Base-by-base conservation (phyloP, 2,329 filamentous ascomycete genomes). In the Beauveria australis region DNA sequence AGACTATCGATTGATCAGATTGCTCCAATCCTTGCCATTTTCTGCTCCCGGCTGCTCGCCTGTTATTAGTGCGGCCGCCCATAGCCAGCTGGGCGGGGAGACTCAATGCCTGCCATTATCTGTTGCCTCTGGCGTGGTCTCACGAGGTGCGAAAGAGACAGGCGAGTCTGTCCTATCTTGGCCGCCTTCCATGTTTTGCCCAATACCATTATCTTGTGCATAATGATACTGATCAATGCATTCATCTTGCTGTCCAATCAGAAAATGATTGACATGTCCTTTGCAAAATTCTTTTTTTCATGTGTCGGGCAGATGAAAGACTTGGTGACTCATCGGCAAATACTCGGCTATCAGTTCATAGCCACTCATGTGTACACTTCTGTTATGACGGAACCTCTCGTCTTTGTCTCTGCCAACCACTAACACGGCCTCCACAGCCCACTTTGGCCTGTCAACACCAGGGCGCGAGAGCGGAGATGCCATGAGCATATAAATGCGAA, bases 401-500 rank as follows among this genome's bases (percentile, higher is more conserved):
- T 41, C 5, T 44, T 44, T 19, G 55, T 49, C 33, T 22, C 30
- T n/a, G 2, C 7, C 44, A 10, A 19, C 28, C 55, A 37, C 43
- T 58, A 41, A 41, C 46, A 41, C 44, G 22, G 14, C 55, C 33
- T 40, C n/a, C 19, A 40, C 55, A 58, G 22, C 22, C 55, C 55
- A 51, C 55, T 58, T 22, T 51, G 33, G 22, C 55, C 40, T 24
- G 52, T 53, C 52, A 53, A 53, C 33, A 40, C 55, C 33, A 58
- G 55, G 55, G 55, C 55, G 53, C 19, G 44, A 24, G 41, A 58
- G 55, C 53, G 53, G 53, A 56, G 53, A 48, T 37, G 53, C 18
- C 18, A 54, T 56, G 53, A 56, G 10, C 19, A 24, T 30, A 22
- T 44, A 18, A 44, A 44, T 12, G n/a, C 9, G 10, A 33, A 30